Conservation (phyloP, 176 grass and related monocot genomes). For the Ensete glaucum region DNA sequence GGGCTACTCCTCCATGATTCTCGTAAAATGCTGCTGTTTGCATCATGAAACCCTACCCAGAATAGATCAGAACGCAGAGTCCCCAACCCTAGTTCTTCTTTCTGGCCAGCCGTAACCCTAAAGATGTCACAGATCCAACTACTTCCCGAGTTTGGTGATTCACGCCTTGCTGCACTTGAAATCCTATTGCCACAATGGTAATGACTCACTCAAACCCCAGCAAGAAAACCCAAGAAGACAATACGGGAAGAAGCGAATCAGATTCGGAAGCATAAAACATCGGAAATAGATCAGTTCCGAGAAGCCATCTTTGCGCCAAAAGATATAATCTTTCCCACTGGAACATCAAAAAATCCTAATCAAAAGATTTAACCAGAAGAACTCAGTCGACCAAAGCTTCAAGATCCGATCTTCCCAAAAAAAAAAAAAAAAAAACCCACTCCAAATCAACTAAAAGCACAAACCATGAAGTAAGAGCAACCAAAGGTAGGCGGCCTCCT, state of each 20-base stretch:
- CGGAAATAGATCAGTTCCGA: no score
- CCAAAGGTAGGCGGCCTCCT: not conserved
- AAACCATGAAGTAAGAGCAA: not conserved
- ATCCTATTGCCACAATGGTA: no score
- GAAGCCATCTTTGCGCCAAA: no score
- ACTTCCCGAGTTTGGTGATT: not conserved
- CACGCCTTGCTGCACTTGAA: no score
- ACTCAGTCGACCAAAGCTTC: not conserved
- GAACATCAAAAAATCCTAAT: no score
- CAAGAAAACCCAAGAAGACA: no score
- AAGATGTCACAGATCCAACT: not conserved
- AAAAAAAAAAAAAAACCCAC: not conserved
- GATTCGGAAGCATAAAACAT: no score
- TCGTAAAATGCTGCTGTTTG: slow-evolving; percentile 20
- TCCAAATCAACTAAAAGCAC: not conserved
- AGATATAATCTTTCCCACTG: no score
- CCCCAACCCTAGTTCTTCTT: not conserved
- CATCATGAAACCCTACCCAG: not conserved
- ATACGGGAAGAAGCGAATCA: no score
- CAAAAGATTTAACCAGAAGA: not conserved
- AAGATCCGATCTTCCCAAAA: not conserved
- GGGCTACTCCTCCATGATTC: slow-evolving; percentile 16
- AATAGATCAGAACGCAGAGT: not conserved
- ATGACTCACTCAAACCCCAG: no score
- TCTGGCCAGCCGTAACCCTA: not conserved